Percentiles rank a stretch among this genome's conserved stretches.
phyloP scores from a whole-genome alignment of 805 yeast species.

The Isabelozyma rhagii region DNA sequence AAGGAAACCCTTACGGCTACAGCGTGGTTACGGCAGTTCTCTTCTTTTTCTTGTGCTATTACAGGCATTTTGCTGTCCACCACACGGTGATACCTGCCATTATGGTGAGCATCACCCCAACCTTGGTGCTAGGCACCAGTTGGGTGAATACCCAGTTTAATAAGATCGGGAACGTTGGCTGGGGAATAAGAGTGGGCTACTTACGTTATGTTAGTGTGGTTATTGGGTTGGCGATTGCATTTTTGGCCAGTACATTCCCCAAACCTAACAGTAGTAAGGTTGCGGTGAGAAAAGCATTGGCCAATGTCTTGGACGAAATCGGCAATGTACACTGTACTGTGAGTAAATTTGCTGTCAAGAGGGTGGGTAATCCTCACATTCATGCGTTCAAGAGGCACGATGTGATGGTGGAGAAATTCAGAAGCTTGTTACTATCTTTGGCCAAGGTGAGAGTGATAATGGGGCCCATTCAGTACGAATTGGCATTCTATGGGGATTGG shows the following conservation, averaged over 20 bases:
- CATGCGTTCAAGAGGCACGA: constrained; percentile 20
- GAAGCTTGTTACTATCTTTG: constrained; percentile 16
- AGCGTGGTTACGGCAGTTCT: constrained; percentile 24
- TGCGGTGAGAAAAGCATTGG: constrained; percentile 20
- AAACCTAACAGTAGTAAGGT: constrained; percentile 24
- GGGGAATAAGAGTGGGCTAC: constrained; percentile 25
- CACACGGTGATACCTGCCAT: constrained; percentile 21
- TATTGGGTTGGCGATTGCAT: constrained; percentile 27
- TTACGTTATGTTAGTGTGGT: constrained; percentile 24
- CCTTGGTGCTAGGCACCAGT: constrained; percentile 31
- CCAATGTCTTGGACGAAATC: constrained; percentile 18
- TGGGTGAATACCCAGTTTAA: constrained; percentile 23
- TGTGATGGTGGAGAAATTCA: constrained; percentile 13
- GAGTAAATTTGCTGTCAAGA: constrained; percentile 20
- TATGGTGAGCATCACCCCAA: constrained; percentile 22
- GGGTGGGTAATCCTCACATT: constrained; percentile 15
- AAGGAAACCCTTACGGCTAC: constrained; percentile 31
- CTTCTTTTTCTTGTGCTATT: constrained; percentile 17
- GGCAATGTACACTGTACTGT: constrained; percentile 29
- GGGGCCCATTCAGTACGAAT: constrained; percentile 25
- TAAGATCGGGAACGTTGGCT: constrained; percentile 19
- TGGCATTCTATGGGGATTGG: constrained; percentile 29
- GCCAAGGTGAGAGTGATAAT: constrained; percentile 18
- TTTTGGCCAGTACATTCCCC: constrained; percentile 29
- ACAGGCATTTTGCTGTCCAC: constrained; percentile 30